Percentiles rank a stretch among this genome's conserved stretches.
Conservation (phyloP, 345 rosid species). For the Fremontodendron californicum region DNA sequence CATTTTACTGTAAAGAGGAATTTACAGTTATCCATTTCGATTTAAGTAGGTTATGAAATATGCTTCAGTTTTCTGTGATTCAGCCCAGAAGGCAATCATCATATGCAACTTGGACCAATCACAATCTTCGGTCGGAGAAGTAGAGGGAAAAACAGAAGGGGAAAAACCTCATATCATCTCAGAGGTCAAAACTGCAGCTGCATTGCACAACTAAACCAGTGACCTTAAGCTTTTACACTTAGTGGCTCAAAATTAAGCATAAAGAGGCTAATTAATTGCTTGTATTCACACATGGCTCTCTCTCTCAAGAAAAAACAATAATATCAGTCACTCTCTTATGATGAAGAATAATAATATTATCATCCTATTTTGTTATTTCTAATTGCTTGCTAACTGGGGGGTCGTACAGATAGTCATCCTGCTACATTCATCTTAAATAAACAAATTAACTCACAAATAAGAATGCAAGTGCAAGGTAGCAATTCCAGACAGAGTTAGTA, state of each 20-base stretch:
- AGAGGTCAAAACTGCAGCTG: not conserved
- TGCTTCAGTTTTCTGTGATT: not conserved
- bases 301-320: not conserved
- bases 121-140: not conserved
- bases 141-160: not conserved
- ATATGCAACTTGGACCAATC: not conserved
- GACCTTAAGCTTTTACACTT: not conserved
- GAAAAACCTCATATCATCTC: not conserved
- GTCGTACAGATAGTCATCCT: not conserved
- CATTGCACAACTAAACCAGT: not conserved
- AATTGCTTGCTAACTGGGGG: not conserved
- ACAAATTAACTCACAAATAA: not conserved
- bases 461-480: not conserved
- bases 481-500: not conserved
- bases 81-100: not conserved
- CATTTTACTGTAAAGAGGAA: not conserved
- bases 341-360: not conserved
- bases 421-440: not conserved
- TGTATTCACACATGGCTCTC: not conserved
- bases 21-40: not conserved
- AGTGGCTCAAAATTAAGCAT: not conserved
- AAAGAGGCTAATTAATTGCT: not conserved
- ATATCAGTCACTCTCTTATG: not conserved
- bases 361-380: conserved; percentile 1
- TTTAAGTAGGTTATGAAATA: not conserved